Evolutionary conservation across 768 basidiomycete genomes (phyloP).

Genomic region (Cantharellus cinnabarinus): DNA sequence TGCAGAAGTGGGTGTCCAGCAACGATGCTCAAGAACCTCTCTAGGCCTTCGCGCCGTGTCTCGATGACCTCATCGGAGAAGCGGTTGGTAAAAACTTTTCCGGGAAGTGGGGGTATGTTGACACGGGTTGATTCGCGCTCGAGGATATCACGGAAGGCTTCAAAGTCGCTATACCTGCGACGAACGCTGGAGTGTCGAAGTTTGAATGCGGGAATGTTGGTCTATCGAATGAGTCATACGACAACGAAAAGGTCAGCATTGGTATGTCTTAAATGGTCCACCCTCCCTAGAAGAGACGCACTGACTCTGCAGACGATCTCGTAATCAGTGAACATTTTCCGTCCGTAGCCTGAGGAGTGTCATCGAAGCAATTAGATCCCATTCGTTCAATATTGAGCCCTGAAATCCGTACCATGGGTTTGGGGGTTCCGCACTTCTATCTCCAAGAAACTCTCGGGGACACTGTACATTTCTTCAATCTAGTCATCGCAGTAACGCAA

Average conservation of each 20-base stretch:
- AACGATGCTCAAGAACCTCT: constrained; percentile 87
- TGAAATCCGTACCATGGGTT: constrained; percentile 51
- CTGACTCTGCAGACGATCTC: constrained; percentile 91
- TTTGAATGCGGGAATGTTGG: constrained; percentile 98
- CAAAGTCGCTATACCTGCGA: constrained; percentile 80
- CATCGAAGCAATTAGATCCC: neutral
- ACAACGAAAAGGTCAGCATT: neutral
- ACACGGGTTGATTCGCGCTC: constrained; percentile 94
- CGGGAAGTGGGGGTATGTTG: constrained; percentile 92
- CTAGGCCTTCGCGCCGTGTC: constrained; percentile 71
- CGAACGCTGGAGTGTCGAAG: constrained; percentile 80
- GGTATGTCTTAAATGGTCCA: neutral
- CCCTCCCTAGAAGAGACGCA: neutral
- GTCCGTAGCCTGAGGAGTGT: constrained; percentile 53
- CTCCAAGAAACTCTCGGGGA: constrained; percentile 91
- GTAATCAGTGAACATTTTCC: constrained; percentile 99
- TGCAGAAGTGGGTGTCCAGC: constrained; percentile 94
- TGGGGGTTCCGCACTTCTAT: constrained; percentile 95
- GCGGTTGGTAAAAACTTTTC: constrained; percentile 94
- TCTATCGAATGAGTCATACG: constrained; percentile 27
- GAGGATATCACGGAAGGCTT: constrained; percentile 93
- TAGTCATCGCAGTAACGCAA: constrained; percentile 16
- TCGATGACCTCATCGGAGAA: constrained; percentile 98
- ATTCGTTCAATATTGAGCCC: neutral
- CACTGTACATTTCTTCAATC: constrained; percentile 97